These are phyloP conservation scores for Globisporangium echinulatum DNA, from an alignment of 352 stramenopile species.

Conservation along the genomic window DNA sequence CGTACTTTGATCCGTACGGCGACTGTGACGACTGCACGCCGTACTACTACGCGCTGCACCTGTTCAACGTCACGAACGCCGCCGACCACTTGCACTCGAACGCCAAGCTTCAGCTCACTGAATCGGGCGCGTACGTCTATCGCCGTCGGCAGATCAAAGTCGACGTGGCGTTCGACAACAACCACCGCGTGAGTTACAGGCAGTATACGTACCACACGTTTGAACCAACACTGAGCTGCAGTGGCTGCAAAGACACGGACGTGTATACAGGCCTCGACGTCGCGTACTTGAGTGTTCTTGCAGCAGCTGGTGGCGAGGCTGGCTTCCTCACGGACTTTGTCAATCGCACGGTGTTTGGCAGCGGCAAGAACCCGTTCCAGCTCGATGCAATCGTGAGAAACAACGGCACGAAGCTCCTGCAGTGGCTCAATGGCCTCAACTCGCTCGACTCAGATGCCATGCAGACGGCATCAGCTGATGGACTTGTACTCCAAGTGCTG, in stretches of 20 bases:
- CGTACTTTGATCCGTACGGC: constrained; percentile 51
- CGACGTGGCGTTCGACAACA: constrained; percentile 48
- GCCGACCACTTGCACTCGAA: constrained; percentile 42
- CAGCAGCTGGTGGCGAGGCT: constrained; percentile 47
- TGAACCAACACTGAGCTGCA: constrained; percentile 35
- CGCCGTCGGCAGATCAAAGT: constrained; percentile 52
- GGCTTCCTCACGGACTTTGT: constrained; percentile 43
- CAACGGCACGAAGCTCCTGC: constrained; percentile 59
- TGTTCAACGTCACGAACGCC: constrained; percentile 78
- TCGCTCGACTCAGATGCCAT: constrained; percentile 60
- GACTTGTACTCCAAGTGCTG: background rate
- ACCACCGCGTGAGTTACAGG: constrained; percentile 61
- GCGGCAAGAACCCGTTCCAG: constrained; percentile 10
- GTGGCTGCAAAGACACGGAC: constrained; percentile 50
- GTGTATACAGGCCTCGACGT: constrained; percentile 50
- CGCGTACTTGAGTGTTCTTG: constrained; percentile 67
- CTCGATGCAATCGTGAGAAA: constrained; percentile 22
- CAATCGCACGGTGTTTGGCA: constrained; percentile 33
- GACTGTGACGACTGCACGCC: constrained; percentile 74
- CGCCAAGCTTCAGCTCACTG: constrained; percentile 49
- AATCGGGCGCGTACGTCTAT: constrained; percentile 72
- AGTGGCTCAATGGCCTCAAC: constrained; percentile 73
- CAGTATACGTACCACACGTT: constrained; percentile 75
- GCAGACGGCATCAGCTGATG: constrained; percentile 17
- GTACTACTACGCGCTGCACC: constrained; percentile 59